Base-by-base conservation (phyloP, 371 early-diverging fungal genomes). In the Actinomortierella ambigua region DNA sequence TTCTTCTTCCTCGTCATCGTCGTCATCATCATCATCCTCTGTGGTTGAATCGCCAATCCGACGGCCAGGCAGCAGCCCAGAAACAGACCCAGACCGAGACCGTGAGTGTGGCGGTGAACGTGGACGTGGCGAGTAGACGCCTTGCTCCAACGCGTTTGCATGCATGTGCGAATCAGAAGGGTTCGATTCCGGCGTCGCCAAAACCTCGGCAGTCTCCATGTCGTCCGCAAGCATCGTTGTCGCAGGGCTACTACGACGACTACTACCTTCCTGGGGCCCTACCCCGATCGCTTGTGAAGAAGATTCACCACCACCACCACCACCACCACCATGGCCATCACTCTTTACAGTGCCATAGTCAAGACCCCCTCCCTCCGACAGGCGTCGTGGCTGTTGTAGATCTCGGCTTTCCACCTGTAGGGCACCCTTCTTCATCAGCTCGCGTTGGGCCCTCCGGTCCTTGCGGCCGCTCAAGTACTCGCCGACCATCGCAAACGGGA, bases 401-500 rank as follows among this genome's bases (percentile, higher is more conserved):
- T 11, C 7, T 6, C 34, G 34, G 11, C 34, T 11, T 34, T 4
- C 34, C 34, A 4, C 4, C 11, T 11, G 34, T 11, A 4, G 34
- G 11, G 4, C 7, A 34, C 34, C 7, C 34, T 34, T 4, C 34
- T 11, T 4, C 4, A 34, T 34, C 34, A 11, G 34, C 34, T 34
- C 4, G 34, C 34, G 34, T 34, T 11, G 34, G 34, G 34, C 34
- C 11, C 11, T 34, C 34, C 59, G 58, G 42, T 70, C 65, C 43
- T 70, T 70, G 65, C 64, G 64, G 17, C 65, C 51, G 26, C 70
- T 80, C 28, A 92, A 81, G 57, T 79, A 87, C 61, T 92, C 90
- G 20, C 92, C 92, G 1, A 93, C 81, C 27, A 93, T 77, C 0
- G 92, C 83, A 69, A 91, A 91, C 0, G 94, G 94, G 17, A 90